Evolutionary conservation across 108 stramenopile species (phyloP).

Genomic region (Schizochytrium sp.): DNA sequence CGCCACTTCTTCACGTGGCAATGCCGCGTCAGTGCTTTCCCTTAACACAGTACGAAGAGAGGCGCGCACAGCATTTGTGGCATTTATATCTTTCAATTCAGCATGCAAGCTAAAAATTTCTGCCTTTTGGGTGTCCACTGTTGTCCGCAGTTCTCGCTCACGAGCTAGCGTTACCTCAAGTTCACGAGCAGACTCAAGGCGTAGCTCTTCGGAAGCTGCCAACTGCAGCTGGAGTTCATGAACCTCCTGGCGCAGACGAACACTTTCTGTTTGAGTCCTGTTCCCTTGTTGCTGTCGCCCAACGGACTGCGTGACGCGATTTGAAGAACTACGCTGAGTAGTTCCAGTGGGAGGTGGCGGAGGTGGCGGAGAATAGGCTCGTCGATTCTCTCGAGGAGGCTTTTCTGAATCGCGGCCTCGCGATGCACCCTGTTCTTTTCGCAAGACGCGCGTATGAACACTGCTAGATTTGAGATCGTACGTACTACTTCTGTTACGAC

Average conservation of each 20-base stretch:
- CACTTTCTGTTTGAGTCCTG: background rate
- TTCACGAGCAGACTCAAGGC: background rate
- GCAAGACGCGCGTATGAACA: too few species aligned
- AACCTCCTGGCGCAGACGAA: background rate
- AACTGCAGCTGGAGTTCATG: background rate
- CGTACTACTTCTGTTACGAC: too few species aligned
- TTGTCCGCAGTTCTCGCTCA: slow-evolving; percentile 1
- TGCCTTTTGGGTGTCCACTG: slow-evolving; percentile 6
- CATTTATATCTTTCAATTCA: background rate
- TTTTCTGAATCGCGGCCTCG: too few species aligned
- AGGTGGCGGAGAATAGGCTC: too few species aligned
- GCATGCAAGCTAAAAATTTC: slow-evolving; percentile 46
- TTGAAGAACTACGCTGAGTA: too few species aligned
- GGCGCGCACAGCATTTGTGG: slow-evolving; percentile 44
- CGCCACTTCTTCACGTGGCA: slow-evolving; percentile 58
- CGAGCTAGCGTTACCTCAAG: background rate
- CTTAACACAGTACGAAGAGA: background rate
- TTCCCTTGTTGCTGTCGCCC: background rate
- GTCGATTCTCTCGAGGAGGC: too few species aligned
- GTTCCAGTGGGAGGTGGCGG: too few species aligned
- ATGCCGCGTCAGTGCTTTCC: background rate
- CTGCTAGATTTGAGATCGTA: too few species aligned
- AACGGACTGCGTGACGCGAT: background rate
- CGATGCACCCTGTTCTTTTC: too few species aligned
- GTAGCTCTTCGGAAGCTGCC: background rate